Conservation (phyloP, 495 filamentous ascomycete genomes). For the Xylaria grammica region DNA sequence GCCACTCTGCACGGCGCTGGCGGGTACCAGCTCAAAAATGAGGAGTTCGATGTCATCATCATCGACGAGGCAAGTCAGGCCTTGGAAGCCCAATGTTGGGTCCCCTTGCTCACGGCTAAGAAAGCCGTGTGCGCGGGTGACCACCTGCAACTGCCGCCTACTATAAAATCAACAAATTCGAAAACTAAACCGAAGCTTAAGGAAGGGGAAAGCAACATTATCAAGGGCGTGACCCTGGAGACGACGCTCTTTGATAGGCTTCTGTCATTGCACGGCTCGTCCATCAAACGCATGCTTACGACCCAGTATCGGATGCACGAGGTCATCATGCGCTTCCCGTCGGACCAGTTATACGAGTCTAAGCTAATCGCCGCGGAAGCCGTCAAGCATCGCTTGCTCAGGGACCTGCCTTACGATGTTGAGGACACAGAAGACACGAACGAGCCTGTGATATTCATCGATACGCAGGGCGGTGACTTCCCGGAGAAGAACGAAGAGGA, state of each 20-base stretch:
- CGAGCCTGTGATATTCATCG: slow-evolving; percentile 89
- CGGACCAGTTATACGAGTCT: slow-evolving; percentile 81
- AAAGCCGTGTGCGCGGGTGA: slow-evolving; percentile 94
- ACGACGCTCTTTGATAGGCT: slow-evolving; percentile 91
- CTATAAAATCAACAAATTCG: slow-evolving; percentile 79
- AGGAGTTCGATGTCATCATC: slow-evolving; percentile 90
- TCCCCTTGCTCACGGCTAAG: slow-evolving; percentile 77
- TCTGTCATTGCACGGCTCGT: slow-evolving; percentile 76
- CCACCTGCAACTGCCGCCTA: slow-evolving; percentile 92
- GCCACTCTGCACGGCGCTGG: slow-evolving; percentile 94
- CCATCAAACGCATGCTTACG: slow-evolving; percentile 93
- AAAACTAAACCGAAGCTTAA: slow-evolving; percentile 46
- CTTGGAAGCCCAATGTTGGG: slow-evolving; percentile 97
- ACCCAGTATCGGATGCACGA: slow-evolving; percentile 99
- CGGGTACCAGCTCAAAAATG: slow-evolving; percentile 77
- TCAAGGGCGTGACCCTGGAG: slow-evolving; percentile 68
- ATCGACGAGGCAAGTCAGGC: slow-evolving; percentile 97
- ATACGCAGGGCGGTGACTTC: slow-evolving; percentile 94
- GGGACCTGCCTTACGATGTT: slow-evolving; percentile 78
- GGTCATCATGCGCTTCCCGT: slow-evolving; percentile 93
- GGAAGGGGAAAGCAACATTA: slow-evolving; percentile 39
- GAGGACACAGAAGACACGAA: slow-evolving; percentile 83
- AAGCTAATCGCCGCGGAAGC: slow-evolving; percentile 77
- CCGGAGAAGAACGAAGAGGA: slow-evolving; percentile 52
- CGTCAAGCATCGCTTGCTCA: slow-evolving; percentile 76